phyloP scores from a whole-genome alignment of 1,284 basidiomycete species.

The Fomitopsis schrenkii region DNA sequence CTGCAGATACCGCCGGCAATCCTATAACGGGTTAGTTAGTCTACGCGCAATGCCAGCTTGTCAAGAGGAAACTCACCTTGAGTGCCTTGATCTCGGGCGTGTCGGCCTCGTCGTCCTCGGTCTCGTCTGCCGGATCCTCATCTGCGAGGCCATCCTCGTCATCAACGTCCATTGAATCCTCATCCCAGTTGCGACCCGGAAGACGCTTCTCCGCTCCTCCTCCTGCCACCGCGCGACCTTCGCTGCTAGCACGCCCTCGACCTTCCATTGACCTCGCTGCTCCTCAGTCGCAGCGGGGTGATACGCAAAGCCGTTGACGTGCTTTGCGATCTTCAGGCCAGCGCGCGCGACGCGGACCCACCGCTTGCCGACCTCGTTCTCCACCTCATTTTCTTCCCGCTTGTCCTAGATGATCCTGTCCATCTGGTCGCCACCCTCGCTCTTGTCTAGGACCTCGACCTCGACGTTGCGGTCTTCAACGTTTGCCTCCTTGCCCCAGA shows the following conservation, averaged over 20 bases:
- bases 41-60: too few relatives aligned
- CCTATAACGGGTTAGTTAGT: too few relatives aligned
- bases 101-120: slow-evolving; percentile 62
- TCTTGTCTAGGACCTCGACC: slow-evolving; percentile 73
- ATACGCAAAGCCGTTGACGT: slow-evolving; percentile 77
- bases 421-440: slow-evolving; percentile 44
- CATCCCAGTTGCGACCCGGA: too few relatives aligned
- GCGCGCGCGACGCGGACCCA: too few relatives aligned
- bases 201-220: slow-evolving; percentile 56
- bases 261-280: slow-evolving; percentile 58
- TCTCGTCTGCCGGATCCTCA: slow-evolving; percentile 39
- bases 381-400: slow-evolving; percentile 46
- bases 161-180: slow-evolving; percentile 69
- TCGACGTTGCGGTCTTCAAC: slow-evolving; percentile 63
- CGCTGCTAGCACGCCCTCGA: slow-evolving; percentile 63
- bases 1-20: too few relatives aligned
- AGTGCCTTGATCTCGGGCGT: too few relatives aligned
- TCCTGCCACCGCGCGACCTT: slow-evolving; percentile 72
- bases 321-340: slow-evolving; percentile 64
- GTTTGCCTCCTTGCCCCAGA: slow-evolving; percentile 60
- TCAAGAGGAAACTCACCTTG: too few relatives aligned
- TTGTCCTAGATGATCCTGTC: slow-evolving; percentile 83
- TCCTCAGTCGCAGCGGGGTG: slow-evolving; percentile 27
- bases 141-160: slow-evolving; percentile 37
- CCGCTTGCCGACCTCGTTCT: slow-evolving; percentile 9